These are phyloP conservation scores for Claviceps pazoutovae DNA, from an alignment of 2,329 filamentous ascomycete genomes.

Conservation along the genomic window DNA sequence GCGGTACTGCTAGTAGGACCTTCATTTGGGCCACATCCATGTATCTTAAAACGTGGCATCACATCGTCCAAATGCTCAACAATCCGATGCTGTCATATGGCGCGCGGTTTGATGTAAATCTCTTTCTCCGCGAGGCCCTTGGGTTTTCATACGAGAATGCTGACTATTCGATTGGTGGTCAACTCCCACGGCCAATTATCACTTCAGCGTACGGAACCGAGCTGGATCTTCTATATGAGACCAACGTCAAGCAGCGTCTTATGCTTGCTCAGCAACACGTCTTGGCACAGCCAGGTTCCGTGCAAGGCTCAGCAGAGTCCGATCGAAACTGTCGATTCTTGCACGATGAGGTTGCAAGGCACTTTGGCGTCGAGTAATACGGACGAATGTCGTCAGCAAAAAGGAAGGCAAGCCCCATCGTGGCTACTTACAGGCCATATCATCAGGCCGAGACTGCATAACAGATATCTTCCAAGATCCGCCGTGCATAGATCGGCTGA, in stretches of 20 bases:
- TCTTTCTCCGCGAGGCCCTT: slow-evolving; percentile 16
- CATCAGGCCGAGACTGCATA: too few species aligned
- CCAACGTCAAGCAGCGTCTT: neutral
- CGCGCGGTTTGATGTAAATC: slow-evolving; percentile 13
- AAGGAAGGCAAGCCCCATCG: too few species aligned
- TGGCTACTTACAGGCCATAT: too few species aligned
- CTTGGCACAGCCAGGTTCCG: neutral
- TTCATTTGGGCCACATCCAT: slow-evolving; percentile 18
- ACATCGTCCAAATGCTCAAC: slow-evolving; percentile 8
- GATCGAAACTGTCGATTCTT: neutral
- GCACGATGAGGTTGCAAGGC: too few species aligned
- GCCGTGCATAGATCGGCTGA: too few species aligned
- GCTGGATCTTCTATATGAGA: neutral
- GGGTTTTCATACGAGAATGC: slow-evolving; percentile 18
- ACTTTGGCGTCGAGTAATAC: too few species aligned
- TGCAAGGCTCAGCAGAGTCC: neutral
- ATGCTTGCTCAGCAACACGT: neutral
- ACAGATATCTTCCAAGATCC: too few species aligned
- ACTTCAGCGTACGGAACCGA: slow-evolving; percentile 10
- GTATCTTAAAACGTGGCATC: slow-evolving; percentile 15
- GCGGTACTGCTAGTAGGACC: slow-evolving; percentile 12
- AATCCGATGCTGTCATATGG: slow-evolving; percentile 4
- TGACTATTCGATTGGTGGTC: slow-evolving; percentile 15
- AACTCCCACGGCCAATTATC: slow-evolving; percentile 18
- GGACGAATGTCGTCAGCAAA: too few species aligned